These are phyloP conservation scores for Saturnispora sanitii DNA, from an alignment of 805 yeast species.

Conservation along the genomic window DNA sequence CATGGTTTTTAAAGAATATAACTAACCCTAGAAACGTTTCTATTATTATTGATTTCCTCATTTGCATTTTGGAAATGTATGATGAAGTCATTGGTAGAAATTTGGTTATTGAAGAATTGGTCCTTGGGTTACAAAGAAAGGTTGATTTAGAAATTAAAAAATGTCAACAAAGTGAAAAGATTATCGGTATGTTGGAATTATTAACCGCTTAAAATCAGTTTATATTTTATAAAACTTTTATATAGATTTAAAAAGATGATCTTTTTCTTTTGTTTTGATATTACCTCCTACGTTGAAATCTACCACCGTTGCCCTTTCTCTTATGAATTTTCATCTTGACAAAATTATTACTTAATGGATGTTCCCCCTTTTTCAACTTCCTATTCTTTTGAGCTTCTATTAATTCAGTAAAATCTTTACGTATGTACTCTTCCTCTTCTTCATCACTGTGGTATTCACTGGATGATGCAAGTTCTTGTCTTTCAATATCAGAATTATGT, in stretches of 20 bases:
- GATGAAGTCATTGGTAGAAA: constrained; percentile 63
- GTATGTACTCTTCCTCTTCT: constrained; percentile 15
- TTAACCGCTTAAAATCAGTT: constrained; percentile 39
- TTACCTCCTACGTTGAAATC: constrained; percentile 18
- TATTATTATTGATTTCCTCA: constrained; percentile 58
- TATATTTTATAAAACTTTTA: not conserved
- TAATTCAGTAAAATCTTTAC: constrained; percentile 15
- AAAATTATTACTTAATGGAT: constrained; percentile 27
- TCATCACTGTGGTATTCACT: constrained; percentile 9
- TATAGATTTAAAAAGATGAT: not conserved
- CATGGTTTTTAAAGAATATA: constrained; percentile 68
- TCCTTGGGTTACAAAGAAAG: constrained; percentile 49
- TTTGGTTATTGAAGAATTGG: constrained; percentile 66
- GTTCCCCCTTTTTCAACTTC: constrained; percentile 13
- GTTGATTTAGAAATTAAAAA: constrained; percentile 61
- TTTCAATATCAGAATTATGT: too few relatives aligned
- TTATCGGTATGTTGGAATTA: constrained; percentile 89
- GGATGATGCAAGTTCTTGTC: too few relatives aligned
- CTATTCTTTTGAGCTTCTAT: constrained; percentile 14
- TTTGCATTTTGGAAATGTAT: constrained; percentile 64
- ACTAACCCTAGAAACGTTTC: constrained; percentile 69
- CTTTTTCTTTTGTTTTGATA: not conserved
- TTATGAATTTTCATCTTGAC: constrained; percentile 27
- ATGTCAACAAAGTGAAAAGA: constrained; percentile 78
- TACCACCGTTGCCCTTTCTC: constrained; percentile 17